Evolutionary conservation across 495 filamentous ascomycete genomes (phyloP), one percentile per base, ranked within the genome.

Genomic region (Aspergillus avenaceus): DNA sequence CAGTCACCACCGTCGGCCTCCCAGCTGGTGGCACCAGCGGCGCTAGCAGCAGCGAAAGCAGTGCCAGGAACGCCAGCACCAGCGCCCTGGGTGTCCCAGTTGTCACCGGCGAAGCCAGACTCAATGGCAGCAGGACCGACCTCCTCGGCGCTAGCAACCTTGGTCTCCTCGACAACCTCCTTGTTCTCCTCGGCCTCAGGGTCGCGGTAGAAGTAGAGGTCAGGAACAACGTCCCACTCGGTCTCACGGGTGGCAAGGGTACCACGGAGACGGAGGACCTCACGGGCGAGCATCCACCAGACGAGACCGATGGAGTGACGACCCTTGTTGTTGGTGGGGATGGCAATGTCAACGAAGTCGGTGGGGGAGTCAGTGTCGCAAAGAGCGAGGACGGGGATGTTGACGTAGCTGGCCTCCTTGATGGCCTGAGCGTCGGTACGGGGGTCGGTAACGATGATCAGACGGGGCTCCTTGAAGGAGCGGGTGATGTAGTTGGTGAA

Each of bases 401-500:
- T 98, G 82, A 98, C 93, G 79, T 97, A 98, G 60, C 83, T 88
- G 64, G 93, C 95, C 82, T 98, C 93, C 84, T 97, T 97, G 85
- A 98, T 97, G 66, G 93, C 93, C 83, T 98, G 93, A 66, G 95
- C 87, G 62, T 98, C 93, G 79, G 95, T 98, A 78, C 95, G 95
- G 63, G 93, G 93, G 72, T 98, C 93, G 74, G 93, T 98, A 68
- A 98, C 93, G 72, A 98, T 84, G 82, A 98, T 97, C 62, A 98
- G 84, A 71, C 93, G 95, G 67, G 93, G 93, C 80, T 98, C 93
- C 86, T 97, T 97, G 88, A 98, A 98, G 63, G 93, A 97, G 69
- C 93, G 95, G 73, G 93, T 98, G 85, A 97, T 98, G 88, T 98
- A 98, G 81, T 98, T 98, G 83, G 93, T 98, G 87, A 98, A 98